Conservation (phyloP, 139 green algal genomes). For the Coelastrella sp. region DNA sequence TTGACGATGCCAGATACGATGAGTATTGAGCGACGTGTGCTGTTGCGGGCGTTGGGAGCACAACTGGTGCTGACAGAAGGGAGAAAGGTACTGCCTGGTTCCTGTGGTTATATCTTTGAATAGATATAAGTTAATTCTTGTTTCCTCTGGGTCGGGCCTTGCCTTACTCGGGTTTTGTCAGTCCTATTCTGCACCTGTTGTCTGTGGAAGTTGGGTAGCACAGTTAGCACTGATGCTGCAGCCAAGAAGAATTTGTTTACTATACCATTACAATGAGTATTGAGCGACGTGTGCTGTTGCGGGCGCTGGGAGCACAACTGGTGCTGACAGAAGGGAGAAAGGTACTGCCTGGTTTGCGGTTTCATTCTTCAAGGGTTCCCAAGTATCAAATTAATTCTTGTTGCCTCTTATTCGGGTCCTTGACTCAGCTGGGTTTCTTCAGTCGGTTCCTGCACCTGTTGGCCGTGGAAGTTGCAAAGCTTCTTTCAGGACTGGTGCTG, state of each 20-base stretch:
- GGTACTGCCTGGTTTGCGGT: neutral
- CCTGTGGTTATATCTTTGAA: neutral
- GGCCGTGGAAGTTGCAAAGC: no score
- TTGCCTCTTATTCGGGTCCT: no score
- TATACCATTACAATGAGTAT: slow-evolving; percentile 96
- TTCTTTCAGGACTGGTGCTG: slow-evolving; percentile 70
- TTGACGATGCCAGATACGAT: slow-evolving; percentile 98
- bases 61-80: slow-evolving; percentile 85
- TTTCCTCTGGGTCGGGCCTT: no score
- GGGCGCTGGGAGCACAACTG: slow-evolving; percentile 84
- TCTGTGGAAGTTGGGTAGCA: no score
- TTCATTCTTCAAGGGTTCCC: neutral
- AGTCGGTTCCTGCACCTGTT: no score
- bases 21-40: slow-evolving; percentile 90
- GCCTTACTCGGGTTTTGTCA: no score
- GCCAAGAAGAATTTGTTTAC: slow-evolving; percentile 93
- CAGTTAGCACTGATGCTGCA: slow-evolving; percentile 75
- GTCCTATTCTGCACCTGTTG: no score
- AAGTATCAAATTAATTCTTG: no score
- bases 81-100: slow-evolving; percentile 19
- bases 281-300: slow-evolving; percentile 93
- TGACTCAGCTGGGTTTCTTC: no score
- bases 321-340: slow-evolving; percentile 78
- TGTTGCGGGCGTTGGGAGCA: slow-evolving; percentile 88
- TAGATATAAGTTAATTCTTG: no score